phyloP scores from a whole-genome alignment of 2,329 filamentous ascomycete species.

The Rhytidhysteron rufulum region DNA sequence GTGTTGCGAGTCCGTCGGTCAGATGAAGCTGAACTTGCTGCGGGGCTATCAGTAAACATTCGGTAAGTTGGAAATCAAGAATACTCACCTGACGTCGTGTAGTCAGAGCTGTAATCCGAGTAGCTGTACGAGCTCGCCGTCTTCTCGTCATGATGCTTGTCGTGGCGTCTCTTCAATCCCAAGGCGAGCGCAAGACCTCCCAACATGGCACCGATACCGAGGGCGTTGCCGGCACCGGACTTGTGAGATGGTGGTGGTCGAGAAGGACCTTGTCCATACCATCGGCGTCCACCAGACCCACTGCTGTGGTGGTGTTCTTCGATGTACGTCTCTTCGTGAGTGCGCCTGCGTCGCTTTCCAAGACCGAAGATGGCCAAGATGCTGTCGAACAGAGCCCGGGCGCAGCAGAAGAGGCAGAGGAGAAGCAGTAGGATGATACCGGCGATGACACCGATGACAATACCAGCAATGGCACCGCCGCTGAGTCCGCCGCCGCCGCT shows the following conservation, averaged over 20 bases:
- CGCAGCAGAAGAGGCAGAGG: constrained; percentile 70
- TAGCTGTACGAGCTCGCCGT: constrained; percentile 37
- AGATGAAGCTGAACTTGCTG: constrained; percentile 43
- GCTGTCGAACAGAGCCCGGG: constrained; percentile 53
- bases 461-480: constrained; percentile 73
- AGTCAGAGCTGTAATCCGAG: constrained; percentile 45
- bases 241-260: constrained; percentile 33
- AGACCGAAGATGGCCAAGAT: constrained; percentile 59
- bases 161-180: constrained; percentile 43
- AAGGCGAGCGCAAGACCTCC: constrained; percentile 43
- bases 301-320: constrained; percentile 62
- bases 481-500: constrained; percentile 49
- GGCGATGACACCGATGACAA: constrained; percentile 69
- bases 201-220: constrained; percentile 40
- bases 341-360: constrained; percentile 47
- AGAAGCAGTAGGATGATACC: constrained; percentile 65
- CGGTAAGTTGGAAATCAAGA: not conserved
- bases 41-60: constrained; percentile 15
- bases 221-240: constrained; percentile 28
- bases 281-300: constrained; percentile 52
- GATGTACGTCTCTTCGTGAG: constrained; percentile 56
- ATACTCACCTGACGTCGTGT: constrained; percentile 45
- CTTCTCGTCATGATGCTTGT: constrained; percentile 41
- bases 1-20: constrained; percentile 40
- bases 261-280: constrained; percentile 42